Conservation (phyloP, 2,329 filamentous ascomycete species). For the Leptographium lundbergii region DNA sequence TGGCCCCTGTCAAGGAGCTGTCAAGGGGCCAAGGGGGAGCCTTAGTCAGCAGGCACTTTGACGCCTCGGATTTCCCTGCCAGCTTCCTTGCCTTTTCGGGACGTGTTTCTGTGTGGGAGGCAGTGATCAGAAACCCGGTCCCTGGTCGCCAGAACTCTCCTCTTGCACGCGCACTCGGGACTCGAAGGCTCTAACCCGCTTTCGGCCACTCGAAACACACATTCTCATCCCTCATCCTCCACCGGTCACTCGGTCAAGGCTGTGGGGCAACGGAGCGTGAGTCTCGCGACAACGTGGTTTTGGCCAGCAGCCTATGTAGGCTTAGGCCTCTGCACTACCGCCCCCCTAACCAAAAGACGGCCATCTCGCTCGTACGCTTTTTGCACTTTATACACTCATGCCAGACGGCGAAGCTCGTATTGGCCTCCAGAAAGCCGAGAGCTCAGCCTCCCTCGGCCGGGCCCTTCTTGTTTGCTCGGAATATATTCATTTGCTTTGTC, state of each 20-base stretch:
- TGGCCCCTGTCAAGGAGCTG: too few species aligned
- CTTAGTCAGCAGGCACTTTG: too few species aligned
- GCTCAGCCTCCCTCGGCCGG: neutral
- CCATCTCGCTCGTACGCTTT: neutral
- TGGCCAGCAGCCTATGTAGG: neutral
- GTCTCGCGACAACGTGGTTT: neutral
- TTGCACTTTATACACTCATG: neutral
- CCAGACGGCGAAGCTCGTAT: neutral
- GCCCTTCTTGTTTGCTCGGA: neutral
- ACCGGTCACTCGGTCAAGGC: neutral
- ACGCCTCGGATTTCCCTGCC: too few species aligned
- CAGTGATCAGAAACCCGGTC: too few species aligned
- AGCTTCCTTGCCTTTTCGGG: too few species aligned
- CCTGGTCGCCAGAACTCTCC: too few species aligned
- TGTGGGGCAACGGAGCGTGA: neutral
- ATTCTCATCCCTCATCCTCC: neutral
- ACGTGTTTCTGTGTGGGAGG: too few species aligned
- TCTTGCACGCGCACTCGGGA: too few species aligned
- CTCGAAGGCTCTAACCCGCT: neutral
- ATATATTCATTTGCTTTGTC: neutral
- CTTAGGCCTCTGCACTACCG: neutral
- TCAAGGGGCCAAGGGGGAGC: too few species aligned
- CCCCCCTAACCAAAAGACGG: neutral
- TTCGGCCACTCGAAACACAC: neutral
- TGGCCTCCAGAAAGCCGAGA: neutral